Conservation (phyloP, 2,329 filamentous ascomycete species). For the Aspergillus quadricinctus region DNA sequence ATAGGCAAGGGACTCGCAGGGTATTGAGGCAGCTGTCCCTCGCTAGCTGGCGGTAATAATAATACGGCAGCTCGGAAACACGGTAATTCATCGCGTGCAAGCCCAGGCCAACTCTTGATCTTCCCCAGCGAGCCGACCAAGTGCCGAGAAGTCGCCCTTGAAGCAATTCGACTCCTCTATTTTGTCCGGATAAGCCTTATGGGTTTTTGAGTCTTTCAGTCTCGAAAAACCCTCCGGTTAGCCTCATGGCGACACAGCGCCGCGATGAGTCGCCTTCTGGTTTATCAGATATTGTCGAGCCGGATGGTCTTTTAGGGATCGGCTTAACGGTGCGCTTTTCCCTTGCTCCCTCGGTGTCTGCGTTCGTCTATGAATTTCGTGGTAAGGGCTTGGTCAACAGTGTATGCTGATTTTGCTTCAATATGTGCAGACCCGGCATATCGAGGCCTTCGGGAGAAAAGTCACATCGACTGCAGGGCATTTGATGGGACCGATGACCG, state of each 20-base stretch:
- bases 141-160: constrained; percentile 2
- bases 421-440: constrained; percentile 65
- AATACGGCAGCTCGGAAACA: constrained; percentile 20
- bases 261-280: constrained; percentile 45
- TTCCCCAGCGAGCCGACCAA: constrained; percentile 3
- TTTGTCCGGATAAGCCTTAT: constrained; percentile 18
- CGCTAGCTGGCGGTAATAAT: constrained; percentile 16
- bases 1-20: not conserved
- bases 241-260: constrained; percentile 42
- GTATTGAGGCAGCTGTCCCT: not conserved
- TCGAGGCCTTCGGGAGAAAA: constrained; percentile 91
- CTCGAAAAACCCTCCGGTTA: constrained; percentile 16
- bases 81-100: constrained; percentile 33
- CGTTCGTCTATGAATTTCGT: not conserved
- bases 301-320: constrained; percentile 44
- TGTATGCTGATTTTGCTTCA: constrained; percentile 10
- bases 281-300: constrained; percentile 39
- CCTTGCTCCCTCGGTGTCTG: constrained; percentile 4
- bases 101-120: constrained; percentile 7
- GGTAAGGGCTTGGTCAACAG: not conserved
- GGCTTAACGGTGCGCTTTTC: constrained; percentile 42
- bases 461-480: constrained; percentile 90
- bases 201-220: constrained; percentile 21
- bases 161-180: constrained; percentile 11
- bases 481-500: constrained; percentile 67